Percentiles rank a stretch among this genome's conserved stretches.
phyloP scores from a whole-genome alignment of 2,329 filamentous ascomycete species.

The Chrysoporthe austroafricana region DNA sequence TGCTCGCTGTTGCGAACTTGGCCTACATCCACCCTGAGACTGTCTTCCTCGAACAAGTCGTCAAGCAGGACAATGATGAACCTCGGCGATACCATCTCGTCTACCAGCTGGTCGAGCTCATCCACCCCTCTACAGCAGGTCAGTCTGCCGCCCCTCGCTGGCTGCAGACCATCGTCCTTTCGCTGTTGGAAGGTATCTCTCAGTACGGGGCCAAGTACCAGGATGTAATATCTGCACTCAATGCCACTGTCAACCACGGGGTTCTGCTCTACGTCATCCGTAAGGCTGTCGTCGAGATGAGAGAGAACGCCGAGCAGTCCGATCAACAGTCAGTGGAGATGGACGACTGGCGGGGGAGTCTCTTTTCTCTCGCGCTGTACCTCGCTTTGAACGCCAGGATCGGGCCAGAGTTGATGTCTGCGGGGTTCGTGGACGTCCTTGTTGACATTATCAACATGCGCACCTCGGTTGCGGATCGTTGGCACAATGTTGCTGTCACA shows the following conservation, averaged over 20 bases:
- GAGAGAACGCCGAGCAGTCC: slow-evolving; percentile 58
- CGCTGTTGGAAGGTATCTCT: slow-evolving; percentile 82
- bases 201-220: slow-evolving; percentile 75
- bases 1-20: slow-evolving; percentile 87
- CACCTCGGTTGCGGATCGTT: slow-evolving; percentile 79
- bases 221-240: slow-evolving; percentile 89
- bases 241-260: slow-evolving; percentile 94
- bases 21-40: slow-evolving; percentile 85
- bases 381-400: slow-evolving; percentile 76
- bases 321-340: slow-evolving; percentile 66
- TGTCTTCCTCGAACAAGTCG: slow-evolving; percentile 82
- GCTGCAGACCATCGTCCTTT: slow-evolving; percentile 81
- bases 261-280: slow-evolving; percentile 91
- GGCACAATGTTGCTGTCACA: slow-evolving; percentile 80
- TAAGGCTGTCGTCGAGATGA: slow-evolving; percentile 85
- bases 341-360: slow-evolving; percentile 87
- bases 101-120: slow-evolving; percentile 89
- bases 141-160: slow-evolving; percentile 70
- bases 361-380: slow-evolving; percentile 86
- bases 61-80: slow-evolving; percentile 87
- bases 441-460: slow-evolving; percentile 86
- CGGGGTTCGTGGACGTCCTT: slow-evolving; percentile 86
- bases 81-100: slow-evolving; percentile 86
- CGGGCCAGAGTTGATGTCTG: slow-evolving; percentile 82
- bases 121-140: slow-evolving; percentile 78